These are phyloP conservation scores for Acacia crassicarpa DNA, from an alignment of 306 rosid genomes.

Conservation along the genomic window DNA sequence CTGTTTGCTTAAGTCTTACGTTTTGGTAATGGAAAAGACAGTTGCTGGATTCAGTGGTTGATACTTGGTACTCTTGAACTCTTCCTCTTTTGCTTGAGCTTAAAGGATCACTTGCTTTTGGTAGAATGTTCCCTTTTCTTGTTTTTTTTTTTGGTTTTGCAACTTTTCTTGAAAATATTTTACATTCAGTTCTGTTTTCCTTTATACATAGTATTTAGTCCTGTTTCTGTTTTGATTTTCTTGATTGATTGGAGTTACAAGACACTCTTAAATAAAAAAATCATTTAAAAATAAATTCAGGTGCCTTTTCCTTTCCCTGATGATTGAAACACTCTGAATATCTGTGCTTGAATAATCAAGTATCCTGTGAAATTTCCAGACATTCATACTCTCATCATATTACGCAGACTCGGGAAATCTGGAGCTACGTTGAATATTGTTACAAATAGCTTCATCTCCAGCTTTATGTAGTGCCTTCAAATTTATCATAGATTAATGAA, in stretches of 20 bases:
- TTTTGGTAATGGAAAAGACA: constrained; percentile 29
- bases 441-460: neutral
- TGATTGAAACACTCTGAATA: neutral
- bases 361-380: neutral
- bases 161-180: neutral
- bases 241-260: neutral
- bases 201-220: neutral
- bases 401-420: neutral
- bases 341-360: neutral
- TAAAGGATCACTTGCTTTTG: constrained; percentile 23
- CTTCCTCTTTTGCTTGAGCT: constrained; percentile 25
- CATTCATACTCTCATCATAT: neutral
- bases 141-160: neutral
- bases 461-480: neutral
- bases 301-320: neutral
- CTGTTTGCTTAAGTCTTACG: constrained; percentile 25
- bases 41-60: constrained; percentile 17
- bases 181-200: neutral
- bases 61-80: constrained; percentile 21
- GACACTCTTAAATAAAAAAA: neutral
- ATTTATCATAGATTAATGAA: neutral
- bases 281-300: neutral
- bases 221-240: neutral
- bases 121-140: neutral
- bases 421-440: neutral